Conservation (phyloP, 805 yeast species). For the Spathaspora arborariae region DNA sequence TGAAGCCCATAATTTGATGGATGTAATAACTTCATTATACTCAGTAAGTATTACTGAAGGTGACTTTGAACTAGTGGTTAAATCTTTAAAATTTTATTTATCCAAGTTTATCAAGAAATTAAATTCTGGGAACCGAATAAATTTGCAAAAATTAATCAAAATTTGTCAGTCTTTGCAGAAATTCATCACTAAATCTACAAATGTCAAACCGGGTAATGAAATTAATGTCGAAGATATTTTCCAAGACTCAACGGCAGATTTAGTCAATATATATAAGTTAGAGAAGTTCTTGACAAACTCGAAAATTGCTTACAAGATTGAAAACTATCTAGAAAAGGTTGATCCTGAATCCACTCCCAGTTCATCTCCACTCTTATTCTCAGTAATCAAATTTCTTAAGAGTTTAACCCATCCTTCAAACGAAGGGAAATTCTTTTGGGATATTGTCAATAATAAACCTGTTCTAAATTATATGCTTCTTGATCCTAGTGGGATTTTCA, state of each 20-base stretch:
- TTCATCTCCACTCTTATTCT: constrained; percentile 60
- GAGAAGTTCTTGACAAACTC: constrained; percentile 60
- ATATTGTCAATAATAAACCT: constrained; percentile 24
- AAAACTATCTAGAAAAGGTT: constrained; percentile 52
- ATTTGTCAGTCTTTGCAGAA: constrained; percentile 48
- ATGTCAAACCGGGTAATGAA: constrained; percentile 49
- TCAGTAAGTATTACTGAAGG: constrained; percentile 53
- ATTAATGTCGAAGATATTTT: constrained; percentile 53
- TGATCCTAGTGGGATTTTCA: constrained; percentile 73
- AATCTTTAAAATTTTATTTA: constrained; percentile 53
- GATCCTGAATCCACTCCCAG: constrained; percentile 3
- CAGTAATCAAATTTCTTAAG: constrained; percentile 59
- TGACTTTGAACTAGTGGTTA: constrained; percentile 45
- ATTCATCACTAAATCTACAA: constrained; percentile 38
- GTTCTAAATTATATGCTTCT: constrained; percentile 65
- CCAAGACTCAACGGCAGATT: constrained; percentile 58
- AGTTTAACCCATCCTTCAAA: constrained; percentile 67
- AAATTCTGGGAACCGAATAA: constrained; percentile 68
- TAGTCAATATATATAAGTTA: constrained; percentile 64
- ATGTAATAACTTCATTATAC: constrained; percentile 66
- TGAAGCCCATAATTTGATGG: constrained; percentile 88
- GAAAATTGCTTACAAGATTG: constrained; percentile 81
- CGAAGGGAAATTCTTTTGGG: constrained; percentile 80
- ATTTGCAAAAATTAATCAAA: constrained; percentile 59
- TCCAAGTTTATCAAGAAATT: constrained; percentile 59